phyloP scores from a whole-genome alignment of 1,139 yeast species.

The Pichia sp. region DNA sequence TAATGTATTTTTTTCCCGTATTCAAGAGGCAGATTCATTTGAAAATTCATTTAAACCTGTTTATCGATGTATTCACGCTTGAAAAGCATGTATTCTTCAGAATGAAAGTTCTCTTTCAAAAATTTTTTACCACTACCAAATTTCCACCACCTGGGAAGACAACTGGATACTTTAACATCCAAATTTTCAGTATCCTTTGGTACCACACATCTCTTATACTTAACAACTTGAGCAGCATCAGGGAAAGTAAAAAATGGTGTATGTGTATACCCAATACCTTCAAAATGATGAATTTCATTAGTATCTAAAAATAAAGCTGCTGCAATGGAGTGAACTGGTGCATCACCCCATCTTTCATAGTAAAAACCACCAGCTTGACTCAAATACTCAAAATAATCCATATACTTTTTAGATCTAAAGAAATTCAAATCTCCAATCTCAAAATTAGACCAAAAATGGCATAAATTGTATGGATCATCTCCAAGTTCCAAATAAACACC shows the following conservation, averaged over 20 bases:
- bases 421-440: slow-evolving; percentile 80
- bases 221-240: slow-evolving; percentile 38
- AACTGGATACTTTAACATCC: slow-evolving; percentile 59
- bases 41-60: neutral
- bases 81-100: slow-evolving; percentile 19
- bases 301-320: slow-evolving; percentile 59
- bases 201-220: slow-evolving; percentile 68
- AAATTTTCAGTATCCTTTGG: slow-evolving; percentile 39
- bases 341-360: slow-evolving; percentile 97
- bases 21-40: too few species aligned
- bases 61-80: slow-evolving; percentile 2
- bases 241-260: slow-evolving; percentile 84
- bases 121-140: slow-evolving; percentile 52
- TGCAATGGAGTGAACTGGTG: slow-evolving; percentile 88
- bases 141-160: slow-evolving; percentile 84
- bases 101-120: slow-evolving; percentile 33
- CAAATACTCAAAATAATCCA: slow-evolving; percentile 59
- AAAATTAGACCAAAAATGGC: slow-evolving; percentile 95
- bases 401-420: slow-evolving; percentile 65
- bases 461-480: slow-evolving; percentile 63
- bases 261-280: slow-evolving; percentile 84
- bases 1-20: neutral
- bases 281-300: slow-evolving; percentile 74
- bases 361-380: slow-evolving; percentile 78
- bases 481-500: slow-evolving; percentile 30